These are phyloP conservation scores for Tuber melanosporum DNA, from an alignment of 495 filamentous ascomycete genomes.

Conservation along the genomic window DNA sequence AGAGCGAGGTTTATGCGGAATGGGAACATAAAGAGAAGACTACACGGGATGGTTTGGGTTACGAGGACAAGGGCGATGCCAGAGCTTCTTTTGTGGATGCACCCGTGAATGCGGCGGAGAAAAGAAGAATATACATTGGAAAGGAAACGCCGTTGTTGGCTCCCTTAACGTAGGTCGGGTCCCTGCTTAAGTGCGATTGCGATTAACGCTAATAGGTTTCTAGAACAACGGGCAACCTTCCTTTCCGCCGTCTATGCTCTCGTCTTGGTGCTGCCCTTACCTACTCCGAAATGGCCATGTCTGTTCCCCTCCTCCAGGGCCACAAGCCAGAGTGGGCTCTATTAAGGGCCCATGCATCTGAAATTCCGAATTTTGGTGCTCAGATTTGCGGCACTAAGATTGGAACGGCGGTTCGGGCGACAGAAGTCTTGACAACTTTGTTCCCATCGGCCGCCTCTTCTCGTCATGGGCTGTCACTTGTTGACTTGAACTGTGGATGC, in stretches of 20 bases:
- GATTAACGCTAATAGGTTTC: slow-evolving; percentile 24
- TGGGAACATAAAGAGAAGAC: slow-evolving; percentile 62
- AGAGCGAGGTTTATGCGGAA: slow-evolving; percentile 64
- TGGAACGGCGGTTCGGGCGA: slow-evolving; percentile 76
- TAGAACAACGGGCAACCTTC: slow-evolving; percentile 93
- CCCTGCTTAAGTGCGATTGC: neutral
- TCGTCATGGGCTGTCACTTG: slow-evolving; percentile 57
- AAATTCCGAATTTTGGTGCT: slow-evolving; percentile 76
- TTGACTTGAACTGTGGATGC: slow-evolving; percentile 95
- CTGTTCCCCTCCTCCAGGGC: slow-evolving; percentile 83
- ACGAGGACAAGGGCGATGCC: slow-evolving; percentile 53
- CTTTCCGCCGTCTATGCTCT: slow-evolving; percentile 87
- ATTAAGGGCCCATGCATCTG: slow-evolving; percentile 79
- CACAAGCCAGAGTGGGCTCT: slow-evolving; percentile 88
- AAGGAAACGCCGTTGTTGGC: slow-evolving; percentile 86
- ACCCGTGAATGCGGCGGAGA: slow-evolving; percentile 83
- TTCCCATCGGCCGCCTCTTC: slow-evolving; percentile 53
- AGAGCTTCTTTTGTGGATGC: slow-evolving; percentile 74
- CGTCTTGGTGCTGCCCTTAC: slow-evolving; percentile 85
- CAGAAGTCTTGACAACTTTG: slow-evolving; percentile 67
- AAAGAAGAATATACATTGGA: slow-evolving; percentile 85
- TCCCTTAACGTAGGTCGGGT: slow-evolving; percentile 51
- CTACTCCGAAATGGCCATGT: slow-evolving; percentile 98
- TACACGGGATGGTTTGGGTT: slow-evolving; percentile 44
- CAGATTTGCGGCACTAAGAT: slow-evolving; percentile 88